Evolutionary conservation across 148 eudicot species (phyloP).

Genomic region (Heliosperma pusillum): DNA sequence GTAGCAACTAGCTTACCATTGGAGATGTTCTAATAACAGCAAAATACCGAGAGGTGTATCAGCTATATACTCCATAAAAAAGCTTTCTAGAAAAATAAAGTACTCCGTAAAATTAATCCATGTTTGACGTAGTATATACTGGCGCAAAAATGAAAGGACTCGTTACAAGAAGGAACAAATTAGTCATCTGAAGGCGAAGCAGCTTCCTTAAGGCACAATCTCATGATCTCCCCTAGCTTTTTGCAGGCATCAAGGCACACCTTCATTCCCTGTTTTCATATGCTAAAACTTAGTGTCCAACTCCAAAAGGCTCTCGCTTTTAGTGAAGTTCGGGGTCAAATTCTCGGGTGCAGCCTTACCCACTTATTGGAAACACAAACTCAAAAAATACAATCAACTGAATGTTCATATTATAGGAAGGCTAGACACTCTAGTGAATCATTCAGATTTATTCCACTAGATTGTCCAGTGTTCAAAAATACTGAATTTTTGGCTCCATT

Average conservation of each 20-base stretch:
- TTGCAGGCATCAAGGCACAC: conserved; percentile 79
- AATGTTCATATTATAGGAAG: not conserved
- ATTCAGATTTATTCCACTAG: too few species aligned
- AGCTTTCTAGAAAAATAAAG: too few species aligned
- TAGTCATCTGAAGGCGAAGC: conserved; percentile 44
- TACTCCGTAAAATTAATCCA: too few species aligned
- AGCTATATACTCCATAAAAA: too few species aligned
- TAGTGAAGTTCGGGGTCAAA: too few species aligned
- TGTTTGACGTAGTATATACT: too few species aligned
- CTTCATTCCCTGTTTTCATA: conserved; percentile 66
- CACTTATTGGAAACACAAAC: too few species aligned
- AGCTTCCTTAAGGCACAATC: conserved; percentile 73
- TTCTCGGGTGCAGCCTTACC: too few species aligned
- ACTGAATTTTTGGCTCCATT: not conserved
- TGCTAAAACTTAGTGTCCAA: not conserved
- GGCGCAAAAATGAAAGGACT: not conserved
- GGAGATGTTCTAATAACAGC: too few species aligned
- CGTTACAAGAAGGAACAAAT: not conserved
- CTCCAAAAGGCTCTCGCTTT: too few species aligned
- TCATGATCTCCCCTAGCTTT: conserved; percentile 81
- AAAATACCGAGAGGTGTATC: too few species aligned
- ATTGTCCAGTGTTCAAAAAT: not conserved
- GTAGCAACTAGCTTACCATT: too few species aligned
- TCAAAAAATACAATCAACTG: not conserved
- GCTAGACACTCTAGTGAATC: not conserved